Base-by-base conservation (phyloP, 768 basidiomycete genomes). In the Leccinum disarticulatum region DNA sequence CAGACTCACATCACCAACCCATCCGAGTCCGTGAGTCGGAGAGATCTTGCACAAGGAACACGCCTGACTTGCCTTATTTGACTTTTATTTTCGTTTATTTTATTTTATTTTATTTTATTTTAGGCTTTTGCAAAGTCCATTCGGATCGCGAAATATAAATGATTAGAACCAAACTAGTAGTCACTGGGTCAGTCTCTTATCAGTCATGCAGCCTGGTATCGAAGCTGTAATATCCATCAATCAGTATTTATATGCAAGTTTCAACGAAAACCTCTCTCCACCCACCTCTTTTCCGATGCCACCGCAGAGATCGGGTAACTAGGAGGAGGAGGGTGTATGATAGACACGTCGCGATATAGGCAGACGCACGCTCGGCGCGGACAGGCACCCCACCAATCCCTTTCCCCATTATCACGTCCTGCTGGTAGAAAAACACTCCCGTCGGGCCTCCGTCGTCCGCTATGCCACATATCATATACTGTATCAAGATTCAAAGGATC, bases 401-500 rank as follows among this genome's bases (percentile, higher is more conserved):
- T 11, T 19, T 46, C 19, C 43, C 43, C 43, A 46, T 46, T 19
- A 46, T 46, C 43, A 46, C 19, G 19, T 19, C 41, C 43, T 6
- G n/a, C 41, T 43, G 41, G n/a, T 43, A 11, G 17, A 41, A 41
- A 17, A 41, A n/a, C 38, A 41, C 36, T 17, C 15, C 36, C 15
- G 7, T 7, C 17, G 15, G 3, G 10, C 28, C 17, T 38, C 25
- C 28, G 25, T 54, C 43, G 14, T 38, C 25, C 17, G 3, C 17
- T 35, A 19, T 66, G 64, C 54, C 56, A 61, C 56, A 60, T 27
- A 7, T 63, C 55, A 49, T 51, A 70, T 48, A 62, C 60, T 2
- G 17, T 38, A 9, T 35, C 33, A 35, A 13, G 31, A 33, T 33
- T 17, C 36, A 38, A 38, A 38, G 8, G 17, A 38, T 38, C 38